A percentile compares a stretch with the other conserved stretches of the same genome.
phyloP scores from a whole-genome alignment of 2,329 filamentous ascomycete genomes.

The Cadophora sp. region DNA sequence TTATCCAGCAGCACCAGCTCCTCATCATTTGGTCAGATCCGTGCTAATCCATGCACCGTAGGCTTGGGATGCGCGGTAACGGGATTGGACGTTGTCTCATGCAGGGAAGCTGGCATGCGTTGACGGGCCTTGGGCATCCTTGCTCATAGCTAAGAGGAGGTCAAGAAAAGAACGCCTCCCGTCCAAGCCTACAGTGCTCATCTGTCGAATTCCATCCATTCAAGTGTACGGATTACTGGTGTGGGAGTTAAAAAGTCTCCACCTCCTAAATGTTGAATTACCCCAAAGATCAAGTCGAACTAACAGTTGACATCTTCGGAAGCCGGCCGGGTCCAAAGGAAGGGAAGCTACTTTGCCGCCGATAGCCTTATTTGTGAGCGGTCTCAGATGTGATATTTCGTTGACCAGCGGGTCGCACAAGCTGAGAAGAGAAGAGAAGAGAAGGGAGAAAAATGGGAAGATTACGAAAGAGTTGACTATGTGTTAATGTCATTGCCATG shows the following conservation, averaged over 20 bases:
- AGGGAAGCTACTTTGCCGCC: neutral
- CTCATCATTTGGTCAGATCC: slow-evolving; percentile 26
- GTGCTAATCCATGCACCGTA: slow-evolving; percentile 22
- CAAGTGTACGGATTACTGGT: slow-evolving; percentile 9
- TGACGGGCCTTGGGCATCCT: slow-evolving; percentile 25
- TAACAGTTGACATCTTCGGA: slow-evolving; percentile 10
- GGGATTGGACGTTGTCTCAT: slow-evolving; percentile 36
- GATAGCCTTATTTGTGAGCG: slow-evolving; percentile 11
- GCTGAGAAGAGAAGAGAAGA: neutral
- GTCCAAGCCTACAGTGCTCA: slow-evolving; percentile 19
- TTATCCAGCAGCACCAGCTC: slow-evolving; percentile 27
- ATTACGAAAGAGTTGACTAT: neutral
- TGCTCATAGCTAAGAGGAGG: slow-evolving; percentile 28
- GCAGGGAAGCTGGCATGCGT: slow-evolving; percentile 34
- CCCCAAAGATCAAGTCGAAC: neutral
- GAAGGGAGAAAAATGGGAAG: slow-evolving; percentile 12
- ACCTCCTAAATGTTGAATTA: slow-evolving; percentile 1
- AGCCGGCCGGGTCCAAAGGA: slow-evolving; percentile 15
- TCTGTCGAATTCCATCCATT: slow-evolving; percentile 1
- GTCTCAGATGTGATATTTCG: slow-evolving; percentile 24
- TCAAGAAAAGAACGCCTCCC: slow-evolving; percentile 34
- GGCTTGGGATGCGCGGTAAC: slow-evolving; percentile 15
- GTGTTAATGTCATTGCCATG: neutral
- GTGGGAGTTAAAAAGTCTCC: slow-evolving; percentile 21
- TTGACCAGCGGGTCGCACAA: slow-evolving; percentile 26